phyloP scores from a whole-genome alignment of 139 green algal genomes.

The Limnomonas spitsbergensis region DNA sequence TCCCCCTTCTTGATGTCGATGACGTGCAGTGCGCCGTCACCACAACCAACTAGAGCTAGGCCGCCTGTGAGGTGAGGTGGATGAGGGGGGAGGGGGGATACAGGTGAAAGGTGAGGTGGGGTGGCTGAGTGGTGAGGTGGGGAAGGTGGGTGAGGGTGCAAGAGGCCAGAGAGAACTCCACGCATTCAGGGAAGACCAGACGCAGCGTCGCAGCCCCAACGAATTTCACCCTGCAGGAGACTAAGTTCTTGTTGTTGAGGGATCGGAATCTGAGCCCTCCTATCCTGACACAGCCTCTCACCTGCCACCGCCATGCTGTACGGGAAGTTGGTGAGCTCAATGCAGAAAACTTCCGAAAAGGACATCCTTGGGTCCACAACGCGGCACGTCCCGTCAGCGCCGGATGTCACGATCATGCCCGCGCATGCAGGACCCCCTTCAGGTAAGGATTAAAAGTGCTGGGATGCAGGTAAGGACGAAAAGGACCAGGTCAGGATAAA shows the following conservation, averaged over 20 bases:
- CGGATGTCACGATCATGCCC: slow-evolving; percentile 49
- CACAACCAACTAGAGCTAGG: slow-evolving; percentile 18
- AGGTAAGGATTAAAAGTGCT: no score
- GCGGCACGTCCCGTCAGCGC: slow-evolving; percentile 52
- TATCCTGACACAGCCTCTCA: slow-evolving; percentile 3
- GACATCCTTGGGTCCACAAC: slow-evolving; percentile 48
- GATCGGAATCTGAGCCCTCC: background rate
- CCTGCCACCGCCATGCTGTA: slow-evolving; percentile 56
- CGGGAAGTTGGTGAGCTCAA: slow-evolving; percentile 65
- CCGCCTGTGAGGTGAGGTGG: slow-evolving; percentile 20
- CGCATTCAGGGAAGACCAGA: no score
- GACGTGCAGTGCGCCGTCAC: slow-evolving; percentile 20
- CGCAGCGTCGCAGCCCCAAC: no score
- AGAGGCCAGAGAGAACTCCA: no score
- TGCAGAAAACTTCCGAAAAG: slow-evolving; percentile 28
- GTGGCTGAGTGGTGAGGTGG: background rate
- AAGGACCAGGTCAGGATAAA: no score
- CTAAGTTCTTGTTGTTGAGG: background rate
- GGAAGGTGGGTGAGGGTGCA: background rate
- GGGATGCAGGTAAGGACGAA: no score
- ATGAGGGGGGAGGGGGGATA: background rate
- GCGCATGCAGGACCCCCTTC: slow-evolving; percentile 29
- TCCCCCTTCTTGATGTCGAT: slow-evolving; percentile 10
- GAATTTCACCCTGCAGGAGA: background rate
- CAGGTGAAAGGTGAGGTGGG: background rate